Evolutionary conservation across 495 filamentous ascomycete species (phyloP).

Genomic region (Penicillium desertorum): DNA sequence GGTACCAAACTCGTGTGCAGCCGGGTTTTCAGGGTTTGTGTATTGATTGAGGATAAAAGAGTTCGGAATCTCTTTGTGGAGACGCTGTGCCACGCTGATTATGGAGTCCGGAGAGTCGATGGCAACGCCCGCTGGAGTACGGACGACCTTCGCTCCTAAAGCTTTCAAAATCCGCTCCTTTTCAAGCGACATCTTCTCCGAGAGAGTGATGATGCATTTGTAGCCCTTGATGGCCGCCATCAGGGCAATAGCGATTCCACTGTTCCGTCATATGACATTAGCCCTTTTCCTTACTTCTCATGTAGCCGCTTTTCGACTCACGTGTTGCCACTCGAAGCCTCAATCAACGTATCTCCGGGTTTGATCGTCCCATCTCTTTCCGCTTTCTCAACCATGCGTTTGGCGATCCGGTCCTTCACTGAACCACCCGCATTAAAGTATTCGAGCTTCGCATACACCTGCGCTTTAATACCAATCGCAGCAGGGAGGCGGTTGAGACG

Average conservation of each 20-base stretch:
- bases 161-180: conserved; percentile 83
- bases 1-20: conserved; percentile 50
- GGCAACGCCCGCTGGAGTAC: conserved; percentile 85
- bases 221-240: conserved; percentile 60
- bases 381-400: conserved; percentile 88
- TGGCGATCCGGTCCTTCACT: conserved; percentile 87
- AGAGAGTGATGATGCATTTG: conserved; percentile 81
- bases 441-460: conserved; percentile 84
- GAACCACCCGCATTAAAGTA: conserved; percentile 82
- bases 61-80: conserved; percentile 82
- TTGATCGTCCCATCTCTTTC: conserved; percentile 80
- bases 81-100: conserved; percentile 72
- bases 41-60: conserved; percentile 90
- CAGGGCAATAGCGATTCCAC: conserved; percentile 1
- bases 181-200: conserved; percentile 53
- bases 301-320: conserved; percentile 29
- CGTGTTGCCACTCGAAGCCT: conserved; percentile 90
- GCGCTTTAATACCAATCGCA: conserved; percentile 71
- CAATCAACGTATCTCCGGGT: conserved; percentile 86
- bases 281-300: neutral
- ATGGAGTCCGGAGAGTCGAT: conserved; percentile 79
- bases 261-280: conserved; percentile 26
- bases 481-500: conserved; percentile 81
- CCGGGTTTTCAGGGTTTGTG: conserved; percentile 75
- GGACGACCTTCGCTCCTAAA: conserved; percentile 83